These are phyloP conservation scores for Daldinia caldariorum DNA, from an alignment of 495 filamentous ascomycete genomes.

Conservation along the genomic window DNA sequence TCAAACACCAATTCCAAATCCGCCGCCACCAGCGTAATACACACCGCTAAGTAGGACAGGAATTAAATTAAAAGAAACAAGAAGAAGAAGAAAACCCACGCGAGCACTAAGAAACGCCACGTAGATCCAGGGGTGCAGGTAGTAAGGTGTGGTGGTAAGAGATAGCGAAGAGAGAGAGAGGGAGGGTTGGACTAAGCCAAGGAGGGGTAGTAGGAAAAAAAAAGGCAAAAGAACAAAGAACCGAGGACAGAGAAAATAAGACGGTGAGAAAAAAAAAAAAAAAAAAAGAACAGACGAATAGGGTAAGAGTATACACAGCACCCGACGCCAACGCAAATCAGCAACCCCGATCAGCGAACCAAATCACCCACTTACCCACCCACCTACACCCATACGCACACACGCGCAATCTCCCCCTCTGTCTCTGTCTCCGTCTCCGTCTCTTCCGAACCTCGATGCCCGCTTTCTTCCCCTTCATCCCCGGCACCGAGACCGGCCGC, in stretches of 20 bases:
- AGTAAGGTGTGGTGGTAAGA: background rate
- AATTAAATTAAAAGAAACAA: background rate
- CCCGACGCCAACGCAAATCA: too few species aligned
- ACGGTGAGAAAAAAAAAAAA: background rate
- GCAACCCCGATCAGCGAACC: too few species aligned
- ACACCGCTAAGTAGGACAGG: constrained; percentile 14
- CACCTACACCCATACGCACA: too few species aligned
- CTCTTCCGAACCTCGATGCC: constrained; percentile 53
- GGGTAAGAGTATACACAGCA: background rate
- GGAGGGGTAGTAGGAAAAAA: constrained; percentile 5
- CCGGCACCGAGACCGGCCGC: constrained; percentile 62
- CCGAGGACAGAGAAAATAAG: background rate
- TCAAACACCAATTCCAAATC: background rate
- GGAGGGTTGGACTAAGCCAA: background rate
- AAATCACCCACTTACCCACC: background rate
- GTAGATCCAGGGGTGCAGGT: background rate
- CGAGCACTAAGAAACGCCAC: background rate
- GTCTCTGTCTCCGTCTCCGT: too few species aligned
- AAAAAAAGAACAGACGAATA: background rate
- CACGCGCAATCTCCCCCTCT: too few species aligned
- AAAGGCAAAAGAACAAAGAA: background rate
- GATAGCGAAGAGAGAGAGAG: background rate
- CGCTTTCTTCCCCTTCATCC: constrained; percentile 70
- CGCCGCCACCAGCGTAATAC: background rate
- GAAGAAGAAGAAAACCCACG: too few species aligned